phyloP scores from a whole-genome alignment of 805 yeast genomes.

The Yarrowia divulgata region DNA sequence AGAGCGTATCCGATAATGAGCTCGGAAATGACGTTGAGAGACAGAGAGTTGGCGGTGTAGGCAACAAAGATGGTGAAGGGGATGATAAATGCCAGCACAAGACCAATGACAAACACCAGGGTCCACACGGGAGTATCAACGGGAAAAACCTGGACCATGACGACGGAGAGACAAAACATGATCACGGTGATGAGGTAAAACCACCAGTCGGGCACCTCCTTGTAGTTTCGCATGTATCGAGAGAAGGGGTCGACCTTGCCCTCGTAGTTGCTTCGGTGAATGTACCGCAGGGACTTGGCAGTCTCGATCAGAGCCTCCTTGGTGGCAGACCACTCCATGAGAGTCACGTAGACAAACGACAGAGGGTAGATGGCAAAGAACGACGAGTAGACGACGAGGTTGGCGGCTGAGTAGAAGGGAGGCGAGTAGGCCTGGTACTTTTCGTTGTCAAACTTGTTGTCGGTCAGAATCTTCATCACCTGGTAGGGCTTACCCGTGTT shows the following conservation, averaged over 20 bases:
- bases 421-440: slow-evolving; percentile 68
- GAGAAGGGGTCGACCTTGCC: slow-evolving; percentile 56
- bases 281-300: slow-evolving; percentile 18
- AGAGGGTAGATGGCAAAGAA: slow-evolving; percentile 65
- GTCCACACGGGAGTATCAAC: slow-evolving; percentile 67
- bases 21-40: slow-evolving; percentile 68
- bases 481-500: slow-evolving; percentile 60
- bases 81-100: slow-evolving; percentile 63
- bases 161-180: slow-evolving; percentile 56
- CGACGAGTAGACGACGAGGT: slow-evolving; percentile 58
- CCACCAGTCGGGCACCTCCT: slow-evolving; percentile 63
- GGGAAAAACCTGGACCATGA: slow-evolving; percentile 53
- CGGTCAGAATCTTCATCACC: slow-evolving; percentile 56
- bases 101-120: slow-evolving; percentile 62
- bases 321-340: slow-evolving; percentile 42
- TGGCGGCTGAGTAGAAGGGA: slow-evolving; percentile 67
- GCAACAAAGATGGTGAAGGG: slow-evolving; percentile 70
- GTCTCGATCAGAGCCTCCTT: slow-evolving; percentile 43
- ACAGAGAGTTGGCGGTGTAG: slow-evolving; percentile 63
- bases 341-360: slow-evolving; percentile 55
- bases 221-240: slow-evolving; percentile 57
- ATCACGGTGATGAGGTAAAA: slow-evolving; percentile 58
- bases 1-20: slow-evolving; percentile 68
- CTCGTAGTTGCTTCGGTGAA: slow-evolving; percentile 30
- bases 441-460: slow-evolving; percentile 52